Evolutionary conservation across 2,329 filamentous ascomycete species (phyloP).

Genomic region (Nemania diffusa): DNA sequence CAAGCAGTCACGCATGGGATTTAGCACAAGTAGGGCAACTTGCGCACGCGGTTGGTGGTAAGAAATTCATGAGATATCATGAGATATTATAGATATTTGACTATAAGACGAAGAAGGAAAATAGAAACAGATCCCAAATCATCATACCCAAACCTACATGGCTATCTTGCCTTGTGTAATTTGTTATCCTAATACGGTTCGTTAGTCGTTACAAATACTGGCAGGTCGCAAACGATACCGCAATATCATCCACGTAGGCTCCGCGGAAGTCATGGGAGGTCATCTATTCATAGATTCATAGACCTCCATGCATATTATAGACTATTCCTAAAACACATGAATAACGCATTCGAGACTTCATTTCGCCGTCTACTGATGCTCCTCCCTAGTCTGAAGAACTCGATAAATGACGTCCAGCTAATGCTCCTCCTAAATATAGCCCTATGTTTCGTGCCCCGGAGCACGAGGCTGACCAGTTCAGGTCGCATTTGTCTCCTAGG

Average conservation of each 20-base stretch:
- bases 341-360: background rate
- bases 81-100: background rate
- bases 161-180: background rate
- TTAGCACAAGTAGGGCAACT: background rate
- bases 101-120: slow-evolving; percentile 2
- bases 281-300: too few species aligned
- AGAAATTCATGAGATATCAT: slow-evolving; percentile 6
- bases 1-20: background rate
- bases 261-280: too few species aligned
- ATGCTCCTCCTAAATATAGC: too few species aligned
- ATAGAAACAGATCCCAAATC: slow-evolving; percentile 6
- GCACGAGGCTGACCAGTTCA: background rate
- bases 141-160: slow-evolving; percentile 12
- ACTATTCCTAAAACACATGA: background rate
- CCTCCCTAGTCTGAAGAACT: background rate
- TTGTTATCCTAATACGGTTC: background rate
- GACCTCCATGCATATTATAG: too few species aligned
- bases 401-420: background rate
- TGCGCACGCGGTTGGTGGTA: background rate
- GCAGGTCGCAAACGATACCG: too few species aligned
- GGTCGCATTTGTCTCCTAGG: background rate
- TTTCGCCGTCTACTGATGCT: background rate
- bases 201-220: background rate
- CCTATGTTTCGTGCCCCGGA: background rate
- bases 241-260: too few species aligned